These are phyloP conservation scores for Pythium grandisporangium DNA, from an alignment of 352 stramenopile species.

Conservation along the genomic window DNA sequence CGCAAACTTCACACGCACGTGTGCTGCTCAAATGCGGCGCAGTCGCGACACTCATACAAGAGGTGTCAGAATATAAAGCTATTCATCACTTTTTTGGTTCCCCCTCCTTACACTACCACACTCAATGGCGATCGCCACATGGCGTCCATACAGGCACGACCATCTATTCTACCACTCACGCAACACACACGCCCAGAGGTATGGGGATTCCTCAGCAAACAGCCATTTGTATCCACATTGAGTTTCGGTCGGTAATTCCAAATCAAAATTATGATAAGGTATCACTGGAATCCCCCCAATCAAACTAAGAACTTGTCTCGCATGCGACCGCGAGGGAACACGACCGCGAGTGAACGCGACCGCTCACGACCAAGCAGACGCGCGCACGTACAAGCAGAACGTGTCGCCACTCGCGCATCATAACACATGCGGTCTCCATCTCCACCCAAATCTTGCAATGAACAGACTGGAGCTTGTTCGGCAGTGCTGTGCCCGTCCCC, in stretches of 20 bases:
- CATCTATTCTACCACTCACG: too few species aligned
- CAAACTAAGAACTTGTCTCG: background rate
- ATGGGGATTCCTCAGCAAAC: conserved; percentile 77
- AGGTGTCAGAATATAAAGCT: conserved; percentile 88
- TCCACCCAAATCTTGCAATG: too few species aligned
- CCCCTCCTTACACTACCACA: too few species aligned
- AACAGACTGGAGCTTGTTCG: too few species aligned
- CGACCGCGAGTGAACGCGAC: too few species aligned
- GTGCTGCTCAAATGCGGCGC: background rate
- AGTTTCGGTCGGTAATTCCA: conserved; percentile 85
- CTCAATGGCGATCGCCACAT: too few species aligned
- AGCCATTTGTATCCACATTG: conserved; percentile 80
- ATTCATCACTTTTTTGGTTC: conserved; percentile 68
- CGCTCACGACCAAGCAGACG: too few species aligned
- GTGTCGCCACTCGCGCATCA: too few species aligned
- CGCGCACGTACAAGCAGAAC: too few species aligned
- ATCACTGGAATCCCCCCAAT: conserved; percentile 53
- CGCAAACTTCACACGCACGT: conserved; percentile 52
- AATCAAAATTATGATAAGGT: conserved; percentile 68
- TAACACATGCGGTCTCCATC: too few species aligned
- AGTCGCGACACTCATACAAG: conserved; percentile 71
- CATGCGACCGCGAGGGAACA: background rate
- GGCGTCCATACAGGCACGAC: too few species aligned
- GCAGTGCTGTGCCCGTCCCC: too few species aligned
- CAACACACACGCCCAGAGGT: conserved; percentile 1